Conservation (phyloP, 2,329 filamentous ascomycete genomes). For the Madurella mycetomatis region DNA sequence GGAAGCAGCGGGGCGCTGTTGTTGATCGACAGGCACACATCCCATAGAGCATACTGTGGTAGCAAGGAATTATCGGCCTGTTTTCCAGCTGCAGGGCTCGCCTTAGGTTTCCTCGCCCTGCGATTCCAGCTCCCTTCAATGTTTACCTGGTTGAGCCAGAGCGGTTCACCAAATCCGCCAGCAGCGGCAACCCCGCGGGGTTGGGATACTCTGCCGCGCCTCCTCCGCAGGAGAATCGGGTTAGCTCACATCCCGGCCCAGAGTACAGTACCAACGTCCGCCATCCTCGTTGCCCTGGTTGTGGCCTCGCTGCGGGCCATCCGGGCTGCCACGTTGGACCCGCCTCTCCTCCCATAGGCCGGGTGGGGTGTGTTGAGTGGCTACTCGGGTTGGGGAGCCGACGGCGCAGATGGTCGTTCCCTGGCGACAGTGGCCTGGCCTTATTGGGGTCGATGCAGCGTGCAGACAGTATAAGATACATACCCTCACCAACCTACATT, state of each 20-base stretch:
- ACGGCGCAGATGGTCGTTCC: background rate
- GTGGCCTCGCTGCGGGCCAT: background rate
- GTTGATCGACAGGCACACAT: background rate
- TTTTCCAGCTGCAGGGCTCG: background rate
- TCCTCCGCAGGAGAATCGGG: slow-evolving; percentile 1
- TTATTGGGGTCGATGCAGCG: no score
- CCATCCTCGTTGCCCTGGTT: background rate
- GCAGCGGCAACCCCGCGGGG: no score
- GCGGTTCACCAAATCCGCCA: background rate
- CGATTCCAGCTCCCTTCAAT: no score
- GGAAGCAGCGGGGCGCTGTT: background rate
- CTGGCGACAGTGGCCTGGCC: background rate
- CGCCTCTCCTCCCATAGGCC: background rate
- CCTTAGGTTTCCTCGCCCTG: background rate
- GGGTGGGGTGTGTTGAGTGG: background rate
- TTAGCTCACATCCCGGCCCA: background rate
- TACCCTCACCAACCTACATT: background rate
- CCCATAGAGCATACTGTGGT: background rate
- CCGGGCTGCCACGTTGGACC: slow-evolving; percentile 5
- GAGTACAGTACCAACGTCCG: background rate
- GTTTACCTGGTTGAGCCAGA: background rate
- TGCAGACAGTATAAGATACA: background rate
- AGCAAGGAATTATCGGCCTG: background rate
- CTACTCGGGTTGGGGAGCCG: background rate
- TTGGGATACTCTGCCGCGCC: background rate